Percentiles rank a stretch among this genome's conserved stretches.
Evolutionary conservation across 306 rosid genomes (phyloP).

Genomic region (Vicia faba): DNA sequence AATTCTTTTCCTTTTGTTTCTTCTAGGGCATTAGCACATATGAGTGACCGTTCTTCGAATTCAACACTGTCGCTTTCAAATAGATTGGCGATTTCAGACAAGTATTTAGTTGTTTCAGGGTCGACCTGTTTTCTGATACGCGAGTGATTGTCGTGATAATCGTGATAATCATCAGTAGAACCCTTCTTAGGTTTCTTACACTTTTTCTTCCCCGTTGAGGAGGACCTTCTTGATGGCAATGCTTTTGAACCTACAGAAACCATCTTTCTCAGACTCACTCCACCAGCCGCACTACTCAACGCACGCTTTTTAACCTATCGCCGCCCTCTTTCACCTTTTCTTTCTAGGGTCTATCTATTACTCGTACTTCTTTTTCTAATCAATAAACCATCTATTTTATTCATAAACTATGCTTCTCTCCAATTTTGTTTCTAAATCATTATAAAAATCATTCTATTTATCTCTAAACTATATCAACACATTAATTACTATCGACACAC

Average conservation of each 20-base stretch:
- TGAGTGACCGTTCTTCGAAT: conserved; percentile 68
- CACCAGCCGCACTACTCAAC: background rate
- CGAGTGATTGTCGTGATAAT: too few relatives aligned
- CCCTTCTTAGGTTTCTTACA: background rate
- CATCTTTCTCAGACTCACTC: conserved; percentile 14
- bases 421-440: too few relatives aligned
- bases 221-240: conserved; percentile 37
- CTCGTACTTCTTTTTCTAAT: too few relatives aligned
- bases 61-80: conserved; percentile 63
- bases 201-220: conserved; percentile 25
- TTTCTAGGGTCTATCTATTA: too few relatives aligned
- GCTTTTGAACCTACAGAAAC: conserved; percentile 61
- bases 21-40: conserved; percentile 81
- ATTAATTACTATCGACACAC: too few relatives aligned
- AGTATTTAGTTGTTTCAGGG: conserved; percentile 71
- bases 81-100: conserved; percentile 74
- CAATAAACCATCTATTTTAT: too few relatives aligned
- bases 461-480: too few relatives aligned
- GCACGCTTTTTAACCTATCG: too few relatives aligned
- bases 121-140: conserved; percentile 80
- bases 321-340: background rate
- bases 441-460: too few relatives aligned
- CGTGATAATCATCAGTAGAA: too few relatives aligned
- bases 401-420: too few relatives aligned
- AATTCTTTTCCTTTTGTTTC: conserved; percentile 83